phyloP scores from a whole-genome alignment of 2,329 filamentous ascomycete species.

The Thelonectria discophora region DNA sequence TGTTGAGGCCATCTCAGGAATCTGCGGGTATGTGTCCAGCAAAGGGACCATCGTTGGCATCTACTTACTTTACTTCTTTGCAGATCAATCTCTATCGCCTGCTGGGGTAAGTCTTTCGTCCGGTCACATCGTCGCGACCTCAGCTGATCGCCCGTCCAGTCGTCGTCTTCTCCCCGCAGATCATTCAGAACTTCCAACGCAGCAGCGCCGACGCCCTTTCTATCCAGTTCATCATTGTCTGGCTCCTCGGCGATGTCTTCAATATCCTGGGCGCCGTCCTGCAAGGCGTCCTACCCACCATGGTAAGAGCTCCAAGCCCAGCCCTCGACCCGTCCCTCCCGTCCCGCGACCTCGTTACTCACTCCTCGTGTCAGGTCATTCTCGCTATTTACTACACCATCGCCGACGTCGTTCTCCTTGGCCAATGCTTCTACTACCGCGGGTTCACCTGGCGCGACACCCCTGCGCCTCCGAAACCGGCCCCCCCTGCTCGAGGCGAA shows the following conservation, averaged over 20 bases:
- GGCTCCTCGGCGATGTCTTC: conserved; percentile 94
- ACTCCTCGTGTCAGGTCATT: conserved; percentile 66
- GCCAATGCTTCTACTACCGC: conserved; percentile 95
- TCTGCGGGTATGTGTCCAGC: conserved; percentile 73
- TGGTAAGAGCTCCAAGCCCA: conserved; percentile 61
- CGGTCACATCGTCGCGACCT: conserved; percentile 4
- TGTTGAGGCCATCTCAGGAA: conserved; percentile 90
- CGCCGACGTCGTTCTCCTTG: conserved; percentile 86
- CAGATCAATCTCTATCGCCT: conserved; percentile 94
- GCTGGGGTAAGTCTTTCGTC: conserved; percentile 67
- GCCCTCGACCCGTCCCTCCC: neutral
- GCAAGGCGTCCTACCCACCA: conserved; percentile 91
- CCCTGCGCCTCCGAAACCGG: conserved; percentile 54
- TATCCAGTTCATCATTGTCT: conserved; percentile 90
- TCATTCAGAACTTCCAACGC: conserved; percentile 91
- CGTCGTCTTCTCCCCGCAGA: conserved; percentile 96
- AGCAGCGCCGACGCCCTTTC: conserved; percentile 88
- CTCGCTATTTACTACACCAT: conserved; percentile 94
- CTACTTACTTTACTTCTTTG: conserved; percentile 23
- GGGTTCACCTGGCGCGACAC: conserved; percentile 76
- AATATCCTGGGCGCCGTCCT: conserved; percentile 93
- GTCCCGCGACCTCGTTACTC: conserved; percentile 11
- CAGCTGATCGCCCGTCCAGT: conserved; percentile 56
- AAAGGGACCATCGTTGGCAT: neutral
- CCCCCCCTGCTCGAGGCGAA: conserved; percentile 45